Evolutionary conservation across 108 stramenopile species (phyloP), one percentile per base, ranked within the genome.

Genomic region (Cylindrotheca closterium): DNA sequence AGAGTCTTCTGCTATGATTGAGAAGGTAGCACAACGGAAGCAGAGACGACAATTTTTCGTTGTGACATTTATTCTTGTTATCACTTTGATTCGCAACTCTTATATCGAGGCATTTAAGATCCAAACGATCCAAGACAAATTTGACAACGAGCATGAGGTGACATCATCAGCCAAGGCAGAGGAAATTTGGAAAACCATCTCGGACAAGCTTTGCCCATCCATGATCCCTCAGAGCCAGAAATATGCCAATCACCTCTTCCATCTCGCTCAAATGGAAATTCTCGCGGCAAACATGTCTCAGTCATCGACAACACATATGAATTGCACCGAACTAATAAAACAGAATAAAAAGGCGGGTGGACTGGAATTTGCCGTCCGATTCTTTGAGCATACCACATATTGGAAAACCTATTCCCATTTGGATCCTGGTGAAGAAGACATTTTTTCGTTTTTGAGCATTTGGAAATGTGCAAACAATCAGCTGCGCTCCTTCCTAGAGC

Each of bases 401-500:
- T 47, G 47, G 47, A 21, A 47, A 21, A 21, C 19, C 47, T 19
- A 19, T 18, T 47, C 47, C 19, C 47, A 47, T 18, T 47, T 21
- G 19, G 47, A 47, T 47, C 19, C 19, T 21, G 19, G 19, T 2
- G 47, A 19, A 19, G 19, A 18, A 19, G 47, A 21, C 1, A 47
- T 47, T 21, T 47, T 47, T 2, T 47, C 47, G 1, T 2, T 47
- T 1, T 21, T 21, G 19, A 47, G 21, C 18, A 47, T 47, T 18
- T 47, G 47, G 47, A 47, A 47, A 47, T 18, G 18, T 2, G 47
- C 47, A 18, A 47, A 47, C 47, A 47, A 47, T 21, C 47, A 47
- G 21, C 47, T 47, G 1, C 19, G 21, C 21, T 18, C 19, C 1
- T 47, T 47, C 21, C 21, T 18, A 21, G 18, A 19, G 47, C 47